Base-by-base conservation (phyloP, 169 alveolate genomes). In the Sarcocystis neurona region DNA sequence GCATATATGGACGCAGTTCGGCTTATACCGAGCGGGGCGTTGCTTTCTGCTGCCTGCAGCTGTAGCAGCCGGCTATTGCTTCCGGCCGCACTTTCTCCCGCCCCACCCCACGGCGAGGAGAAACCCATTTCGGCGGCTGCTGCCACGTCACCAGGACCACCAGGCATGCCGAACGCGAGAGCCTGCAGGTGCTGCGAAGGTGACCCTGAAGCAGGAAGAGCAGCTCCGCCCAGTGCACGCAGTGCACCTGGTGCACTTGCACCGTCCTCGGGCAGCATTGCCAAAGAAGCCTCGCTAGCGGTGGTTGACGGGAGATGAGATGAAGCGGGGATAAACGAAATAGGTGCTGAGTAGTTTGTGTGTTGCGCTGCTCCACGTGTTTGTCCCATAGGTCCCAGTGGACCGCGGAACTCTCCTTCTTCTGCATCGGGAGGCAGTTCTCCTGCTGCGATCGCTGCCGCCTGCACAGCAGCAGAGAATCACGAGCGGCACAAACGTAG, bases 241-340 rank as follows among this genome's bases (percentile, higher is more conserved):
- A 1, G 10, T 12, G 43, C 20, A 18, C 44, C 75, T n/a, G n/a
- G n/a, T n/a, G n/a, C n/a, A n/a, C n/a, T n/a, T n/a, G n/a, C n/a
- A 34, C 70, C 70, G 44, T 43, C 75, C 10, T 6, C 27, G 60
- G 15, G 27, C 60, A 15, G 15, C 60, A 48, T 6, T 15, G 6
- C 27, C 15, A 6, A 6, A 48, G 27, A 6, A 48, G 27, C 60
- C 60, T 15, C 27, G 27, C 60, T 15, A 48, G 60, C 27, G 60
- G 15, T 15, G 15, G 60, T 48, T 48, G 60, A 48, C 60, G 60
- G 27, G 60, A 15, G 15, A 48, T 15, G 27, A 15, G 60, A 48
- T 15, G 75, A 63, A n/a, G 75, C 75, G 12, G 75, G 75, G 37
- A 63, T n/a, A 41, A 63, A 63, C 6, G 75, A 63, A 63, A 63